Evolutionary conservation across 768 basidiomycete genomes (phyloP).

Genomic region (Dioszegia crocea): DNA sequence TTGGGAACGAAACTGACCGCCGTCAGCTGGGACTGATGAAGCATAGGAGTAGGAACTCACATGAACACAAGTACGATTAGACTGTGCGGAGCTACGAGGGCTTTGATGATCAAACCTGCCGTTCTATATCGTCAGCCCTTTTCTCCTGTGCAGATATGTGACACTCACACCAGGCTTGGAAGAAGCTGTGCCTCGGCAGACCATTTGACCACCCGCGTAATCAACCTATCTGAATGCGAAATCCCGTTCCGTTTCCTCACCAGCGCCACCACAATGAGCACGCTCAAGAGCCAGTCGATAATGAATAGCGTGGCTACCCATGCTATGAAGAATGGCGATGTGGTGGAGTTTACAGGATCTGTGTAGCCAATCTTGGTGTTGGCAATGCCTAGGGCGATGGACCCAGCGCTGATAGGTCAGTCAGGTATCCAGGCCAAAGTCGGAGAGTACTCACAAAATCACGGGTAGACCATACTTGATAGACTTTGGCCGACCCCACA

Average conservation of each 20-base stretch:
- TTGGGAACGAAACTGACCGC: not conserved
- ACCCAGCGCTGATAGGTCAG: not conserved
- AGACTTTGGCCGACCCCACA: not conserved
- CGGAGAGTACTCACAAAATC: not conserved
- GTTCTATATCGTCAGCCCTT: not conserved
- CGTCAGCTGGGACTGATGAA: not conserved
- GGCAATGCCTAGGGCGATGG: constrained; percentile 1
- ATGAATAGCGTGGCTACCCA: not conserved
- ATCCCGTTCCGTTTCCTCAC: not conserved
- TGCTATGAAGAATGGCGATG: not conserved
- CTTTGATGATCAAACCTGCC: constrained; percentile 4
- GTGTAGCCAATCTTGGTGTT: not conserved
- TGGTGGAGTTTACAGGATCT: not conserved
- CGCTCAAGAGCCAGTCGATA: not conserved
- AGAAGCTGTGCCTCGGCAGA: constrained; percentile 6
- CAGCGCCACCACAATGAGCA: not conserved
- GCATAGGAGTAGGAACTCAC: not conserved
- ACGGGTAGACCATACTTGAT: not conserved
- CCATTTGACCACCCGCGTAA: not conserved
- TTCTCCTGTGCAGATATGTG: not conserved
- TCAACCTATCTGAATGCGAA: not conserved
- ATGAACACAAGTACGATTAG: not conserved
- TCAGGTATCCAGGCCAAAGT: not conserved
- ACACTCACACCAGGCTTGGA: constrained; percentile 1
- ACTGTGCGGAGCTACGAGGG: not conserved